Evolutionary conservation across 352 stramenopile species (phyloP), one percentile per base, ranked within the genome.

Genomic region (Globisporangium sylvaticum): DNA sequence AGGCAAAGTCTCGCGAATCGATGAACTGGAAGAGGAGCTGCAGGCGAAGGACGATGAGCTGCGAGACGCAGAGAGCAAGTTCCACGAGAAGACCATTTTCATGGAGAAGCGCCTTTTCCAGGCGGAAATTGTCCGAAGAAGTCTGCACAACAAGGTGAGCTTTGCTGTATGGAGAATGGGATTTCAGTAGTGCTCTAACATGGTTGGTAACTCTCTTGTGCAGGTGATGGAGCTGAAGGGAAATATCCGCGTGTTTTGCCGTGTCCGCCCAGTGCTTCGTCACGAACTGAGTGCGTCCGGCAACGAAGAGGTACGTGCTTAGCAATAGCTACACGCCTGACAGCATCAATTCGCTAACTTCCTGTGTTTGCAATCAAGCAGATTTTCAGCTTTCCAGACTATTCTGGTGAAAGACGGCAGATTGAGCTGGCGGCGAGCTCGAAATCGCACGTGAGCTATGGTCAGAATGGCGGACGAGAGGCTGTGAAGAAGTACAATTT

Each of bases 211-310:
- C 31, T 48, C 18, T 31, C 3, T 48, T 31, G 24, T 46, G 7
- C 39, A 93, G 85, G 89, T 98, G 4, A 98, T 98, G 89, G 92
- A 98, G 69, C 73, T 99, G 4, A 98, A 97, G 75, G 97, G 97
- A 24, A 99, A 98, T 71, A 98, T 99, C 64, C 88, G 96, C 8
- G 96, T 98, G 0, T 98, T 98, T 75, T 97, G 97, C 46, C 90
- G 96, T 27, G 94, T 99, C 1, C 83, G 96, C 10, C 97, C 97
- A 39, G 69, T 96, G 25, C 73, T 98, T 32, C 55, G 65, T 0
- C 74, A 83, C 27, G 95, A 98, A 71, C 42, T 71, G 15, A 52
- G 57, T 25, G 66, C 52, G 0, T 75, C 71, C 20, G 76, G 58
- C 9, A 77, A 68, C 25, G 81, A 91, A 68, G 74, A 84, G 71